These are phyloP conservation scores for Globisporangium cylindrosporum DNA, from an alignment of 352 stramenopile genomes.

Conservation along the genomic window DNA sequence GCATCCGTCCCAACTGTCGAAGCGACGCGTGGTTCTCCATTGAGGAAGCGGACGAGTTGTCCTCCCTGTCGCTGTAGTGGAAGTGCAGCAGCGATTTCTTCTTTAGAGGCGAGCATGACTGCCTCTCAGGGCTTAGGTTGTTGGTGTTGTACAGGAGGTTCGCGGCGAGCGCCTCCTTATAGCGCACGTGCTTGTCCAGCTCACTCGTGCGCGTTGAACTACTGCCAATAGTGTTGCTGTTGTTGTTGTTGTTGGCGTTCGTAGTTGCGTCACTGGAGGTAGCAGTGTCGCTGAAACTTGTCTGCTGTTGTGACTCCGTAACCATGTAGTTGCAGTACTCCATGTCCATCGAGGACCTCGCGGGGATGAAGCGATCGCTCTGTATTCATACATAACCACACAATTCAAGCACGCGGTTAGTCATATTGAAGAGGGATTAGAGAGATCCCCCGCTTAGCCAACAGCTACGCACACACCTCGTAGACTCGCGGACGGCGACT, in stretches of 20 bases:
- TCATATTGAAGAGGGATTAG: neutral
- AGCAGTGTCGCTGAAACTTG: neutral
- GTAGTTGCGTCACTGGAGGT: neutral
- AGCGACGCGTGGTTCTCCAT: slow-evolving; percentile 20
- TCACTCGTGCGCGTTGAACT: slow-evolving; percentile 16
- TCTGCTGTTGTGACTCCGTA: slow-evolving; percentile 12
- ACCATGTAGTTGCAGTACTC: slow-evolving; percentile 45
- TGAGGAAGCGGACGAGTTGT: slow-evolving; percentile 1
- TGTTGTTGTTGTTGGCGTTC: neutral
- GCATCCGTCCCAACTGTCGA: slow-evolving; percentile 7
- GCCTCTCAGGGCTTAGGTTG: slow-evolving; percentile 10
- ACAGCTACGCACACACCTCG: slow-evolving; percentile 11
- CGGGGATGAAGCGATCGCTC: slow-evolving; percentile 50
- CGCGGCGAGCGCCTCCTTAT: slow-evolving; percentile 30
- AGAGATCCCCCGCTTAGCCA: neutral
- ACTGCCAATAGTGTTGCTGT: neutral
- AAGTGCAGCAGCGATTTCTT: slow-evolving; percentile 28
- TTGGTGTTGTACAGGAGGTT: slow-evolving; percentile 28
- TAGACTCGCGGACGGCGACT: slow-evolving; percentile 15
- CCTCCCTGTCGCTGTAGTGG: slow-evolving; percentile 11
- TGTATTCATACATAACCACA: neutral
- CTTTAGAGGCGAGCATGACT: slow-evolving; percentile 7
- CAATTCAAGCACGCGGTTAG: neutral
- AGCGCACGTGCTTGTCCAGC: slow-evolving; percentile 29
- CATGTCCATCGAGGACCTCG: slow-evolving; percentile 36